Conservation (phyloP, 2,329 filamentous ascomycete species). For the Fusarium nanum region DNA sequence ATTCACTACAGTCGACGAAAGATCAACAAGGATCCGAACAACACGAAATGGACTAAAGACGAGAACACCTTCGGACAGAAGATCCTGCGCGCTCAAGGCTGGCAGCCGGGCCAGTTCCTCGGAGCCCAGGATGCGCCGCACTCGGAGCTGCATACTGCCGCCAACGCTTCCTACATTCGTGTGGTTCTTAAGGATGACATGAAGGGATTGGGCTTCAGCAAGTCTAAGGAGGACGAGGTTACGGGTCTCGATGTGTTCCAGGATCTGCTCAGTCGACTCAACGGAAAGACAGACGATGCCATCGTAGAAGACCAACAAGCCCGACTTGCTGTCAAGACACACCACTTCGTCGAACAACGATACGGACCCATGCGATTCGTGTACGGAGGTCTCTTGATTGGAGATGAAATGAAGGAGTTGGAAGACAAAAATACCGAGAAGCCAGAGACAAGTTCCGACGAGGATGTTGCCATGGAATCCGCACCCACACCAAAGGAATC, state of each 20-base stretch:
- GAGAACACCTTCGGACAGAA: conserved; percentile 87
- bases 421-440: conserved; percentile 34
- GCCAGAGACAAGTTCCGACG: conserved; percentile 29
- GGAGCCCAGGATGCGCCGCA: conserved; percentile 82
- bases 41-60: conserved; percentile 90
- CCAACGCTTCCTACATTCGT: conserved; percentile 86
- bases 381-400: conserved; percentile 78
- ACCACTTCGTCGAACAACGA: conserved; percentile 78
- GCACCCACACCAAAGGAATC: conserved; percentile 42
- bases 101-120: conserved; percentile 86
- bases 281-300: conserved; percentile 83
- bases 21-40: conserved; percentile 92
- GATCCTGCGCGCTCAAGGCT: conserved; percentile 89
- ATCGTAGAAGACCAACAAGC: conserved; percentile 76
- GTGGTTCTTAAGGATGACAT: conserved; percentile 91
- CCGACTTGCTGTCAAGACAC: conserved; percentile 76
- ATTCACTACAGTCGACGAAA: conserved; percentile 62
- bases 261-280: conserved; percentile 86
- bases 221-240: conserved; percentile 78
- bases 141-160: conserved; percentile 79
- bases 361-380: conserved; percentile 89
- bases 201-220: conserved; percentile 86
- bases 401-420: conserved; percentile 63
- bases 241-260: conserved; percentile 90
- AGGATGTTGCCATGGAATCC: conserved; percentile 41